Base-by-base conservation (phyloP, 2,329 filamentous ascomycete species). In the Scedosporium aurantiacum region DNA sequence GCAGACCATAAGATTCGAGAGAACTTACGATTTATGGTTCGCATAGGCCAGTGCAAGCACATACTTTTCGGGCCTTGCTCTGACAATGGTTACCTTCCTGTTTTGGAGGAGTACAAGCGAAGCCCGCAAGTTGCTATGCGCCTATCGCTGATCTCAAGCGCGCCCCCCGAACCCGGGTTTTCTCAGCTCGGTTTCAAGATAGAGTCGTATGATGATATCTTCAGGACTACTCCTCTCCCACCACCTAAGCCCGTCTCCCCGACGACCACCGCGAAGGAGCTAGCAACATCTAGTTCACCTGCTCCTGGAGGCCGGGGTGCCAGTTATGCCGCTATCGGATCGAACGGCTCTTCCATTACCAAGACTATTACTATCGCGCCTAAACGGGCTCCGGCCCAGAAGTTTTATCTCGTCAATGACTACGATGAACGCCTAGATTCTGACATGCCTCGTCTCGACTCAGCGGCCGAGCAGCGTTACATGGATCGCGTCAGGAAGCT, bases 31-130 rank as follows among this genome's bases (percentile, higher is more conserved):
- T 47, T 71, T 27, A 73, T 73, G 72, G 60, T 67, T 59, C 66
- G 56, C 28, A 63, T 55, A 66, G 37, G 21, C 0, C 64, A 82
- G 81, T 87, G 85, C 75, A 83, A 79, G 67, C 79, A 84, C 65
- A 76, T 87, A 56, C 70, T 86, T 40, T 73, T 87, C 50, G 85
- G 84, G 55, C 77, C 85, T 56, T 85, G 82, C 2, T 83, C 86
- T 65, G 83, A 87, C 67, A 75, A 81, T 28, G 78, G 79, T 7
- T 87, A 86, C 66, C 81, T 81, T 5, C 78, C 82, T 8, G 82
- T 86, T 64, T 70, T 87, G 21, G 79, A 83, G 65, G 78, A 83
- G 63, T 71, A 70, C 61, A 70, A 71, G 56, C 65, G 67, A 43
- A 68, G 69, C 55, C 57, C 64, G 16, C 61, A 58, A 21, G 63